Evolutionary conservation across 495 filamentous ascomycete genomes (phyloP), one percentile per base, ranked within the genome.

Genomic region (Lineolata rhizophorae): DNA sequence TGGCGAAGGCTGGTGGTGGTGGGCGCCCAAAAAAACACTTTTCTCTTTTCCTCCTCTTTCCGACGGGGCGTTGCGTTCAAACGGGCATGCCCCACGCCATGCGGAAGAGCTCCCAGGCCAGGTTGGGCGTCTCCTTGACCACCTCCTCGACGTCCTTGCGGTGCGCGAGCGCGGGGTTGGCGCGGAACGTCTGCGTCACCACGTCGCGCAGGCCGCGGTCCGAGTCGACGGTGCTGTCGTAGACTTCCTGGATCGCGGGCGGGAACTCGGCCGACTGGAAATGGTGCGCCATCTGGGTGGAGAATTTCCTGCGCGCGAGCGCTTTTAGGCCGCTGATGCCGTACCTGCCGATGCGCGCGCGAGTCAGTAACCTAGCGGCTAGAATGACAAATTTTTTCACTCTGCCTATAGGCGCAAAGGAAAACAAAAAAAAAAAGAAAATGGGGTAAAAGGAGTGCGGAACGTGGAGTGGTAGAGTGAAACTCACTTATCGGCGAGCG

Each of bases 191-290:
- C 30, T 53, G 43, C 24, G 53, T 39, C 19, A 55, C 40, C 13
- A 53, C 30, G 37, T 61, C 52, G 5, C 54, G 44, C 24, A 60
- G 45, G 3, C 50, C 52, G 5, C 54, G 45, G 37, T 60, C 55
- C 12, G 34, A 39, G 33, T 52, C 46, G 29, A 54, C 38, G 5
- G 56, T 59, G 11, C 41, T 45, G 17, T 53, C 44, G 39, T 59
- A 60, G 6, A 55, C 54, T 19, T 55, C 51, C 34, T 46, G 39
- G 33, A 57, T 49, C 2, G 50, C 52, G 8, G 53, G 46, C 3
- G 56, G 40, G 32, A 64, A 45, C 13, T 55, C 50, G 4, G 40
- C 31, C 17, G 42, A 46, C 20, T 45, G 34, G 40, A 41, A 51
- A 30, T 48, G 35, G 14, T 38, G 31, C 5, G 37, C 37, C 26